Percentiles rank a stretch among this genome's conserved stretches.
phyloP scores from a whole-genome alignment of 2,329 filamentous ascomycete species.

The Penicillium expansum region DNA sequence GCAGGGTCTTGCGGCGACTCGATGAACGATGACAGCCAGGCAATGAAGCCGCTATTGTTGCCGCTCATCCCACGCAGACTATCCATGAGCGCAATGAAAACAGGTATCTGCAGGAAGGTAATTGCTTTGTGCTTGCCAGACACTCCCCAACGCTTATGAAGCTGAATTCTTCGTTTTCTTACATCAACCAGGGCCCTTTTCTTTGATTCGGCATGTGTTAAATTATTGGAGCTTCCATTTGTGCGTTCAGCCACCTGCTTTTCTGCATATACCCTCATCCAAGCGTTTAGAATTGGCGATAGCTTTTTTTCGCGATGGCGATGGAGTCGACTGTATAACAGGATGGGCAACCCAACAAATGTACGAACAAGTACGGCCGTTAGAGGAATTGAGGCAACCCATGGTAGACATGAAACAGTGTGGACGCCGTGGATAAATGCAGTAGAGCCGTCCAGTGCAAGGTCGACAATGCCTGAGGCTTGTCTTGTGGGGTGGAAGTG shows the following conservation, averaged over 20 bases:
- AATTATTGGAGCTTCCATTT: fast-evolving
- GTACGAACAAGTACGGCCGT: constrained; percentile 53
- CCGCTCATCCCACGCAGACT: constrained; percentile 50
- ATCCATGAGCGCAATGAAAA: constrained; percentile 50
- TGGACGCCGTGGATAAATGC: constrained; percentile 53
- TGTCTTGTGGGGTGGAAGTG: constrained; percentile 52
- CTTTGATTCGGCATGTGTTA: constrained; percentile 3
- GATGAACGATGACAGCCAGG: constrained; percentile 34
- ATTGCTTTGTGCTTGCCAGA: constrained; percentile 33
- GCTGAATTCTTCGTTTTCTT: constrained; percentile 20
- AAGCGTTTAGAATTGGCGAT: constrained; percentile 43
- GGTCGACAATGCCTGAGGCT: constrained; percentile 37
- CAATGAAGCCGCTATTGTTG: constrained; percentile 40
- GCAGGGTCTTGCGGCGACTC: constrained; percentile 15
- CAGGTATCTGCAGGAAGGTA: constrained; percentile 43
- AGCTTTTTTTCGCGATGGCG: constrained; percentile 44
- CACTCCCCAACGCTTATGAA: constrained; percentile 39
- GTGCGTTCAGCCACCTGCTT: background rate
- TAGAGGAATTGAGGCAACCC: constrained; percentile 55
- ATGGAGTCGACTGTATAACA: constrained; percentile 44
- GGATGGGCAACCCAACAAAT: constrained; percentile 48
- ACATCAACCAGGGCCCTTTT: constrained; percentile 17
- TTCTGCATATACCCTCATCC: constrained; percentile 27
- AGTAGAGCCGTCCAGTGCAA: constrained; percentile 46
- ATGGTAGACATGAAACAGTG: constrained; percentile 48